Conservation (phyloP, 768 basidiomycete genomes). For the Lyophyllum decastes region DNA sequence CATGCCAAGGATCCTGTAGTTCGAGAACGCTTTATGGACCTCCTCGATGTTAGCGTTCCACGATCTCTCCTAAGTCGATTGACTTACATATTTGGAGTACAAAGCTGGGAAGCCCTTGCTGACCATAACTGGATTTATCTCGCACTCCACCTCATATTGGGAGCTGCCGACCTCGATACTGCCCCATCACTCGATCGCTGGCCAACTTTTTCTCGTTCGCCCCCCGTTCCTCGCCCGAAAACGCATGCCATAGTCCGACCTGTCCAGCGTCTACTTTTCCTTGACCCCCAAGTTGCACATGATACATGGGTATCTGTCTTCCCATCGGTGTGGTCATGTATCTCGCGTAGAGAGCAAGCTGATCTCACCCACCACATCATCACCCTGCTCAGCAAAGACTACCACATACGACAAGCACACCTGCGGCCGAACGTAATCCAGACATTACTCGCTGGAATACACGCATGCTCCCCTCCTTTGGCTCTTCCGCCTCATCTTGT, state of each 20-base stretch:
- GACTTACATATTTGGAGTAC: constrained; percentile 88
- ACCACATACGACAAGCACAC: constrained; percentile 87
- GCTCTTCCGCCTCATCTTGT: constrained; percentile 91
- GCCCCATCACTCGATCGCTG: constrained; percentile 40
- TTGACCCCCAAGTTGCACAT: constrained; percentile 77
- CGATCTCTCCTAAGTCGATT: constrained; percentile 79
- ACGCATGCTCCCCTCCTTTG: constrained; percentile 86
- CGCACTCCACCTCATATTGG: constrained; percentile 85
- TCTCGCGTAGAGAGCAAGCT: constrained; percentile 84
- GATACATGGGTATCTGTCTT: constrained; percentile 89
- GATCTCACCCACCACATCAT: constrained; percentile 91
- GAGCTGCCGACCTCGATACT: constrained; percentile 50
- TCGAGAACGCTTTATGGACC: constrained; percentile 84
- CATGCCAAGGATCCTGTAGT: constrained; percentile 77
- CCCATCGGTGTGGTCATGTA: constrained; percentile 80
- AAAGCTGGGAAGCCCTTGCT: constrained; percentile 91
- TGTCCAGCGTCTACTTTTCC: constrained; percentile 79
- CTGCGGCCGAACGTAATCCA: constrained; percentile 91
- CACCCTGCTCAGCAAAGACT: constrained; percentile 88
- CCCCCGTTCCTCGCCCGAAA: constrained; percentile 41
- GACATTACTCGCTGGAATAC: constrained; percentile 82
- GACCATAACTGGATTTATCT: constrained; percentile 95
- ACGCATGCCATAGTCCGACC: constrained; percentile 67
- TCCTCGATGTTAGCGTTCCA: constrained; percentile 87
- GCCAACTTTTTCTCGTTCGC: constrained; percentile 31